phyloP scores from a whole-genome alignment of 345 rosid species.

The Orychophragmus violaceus region DNA sequence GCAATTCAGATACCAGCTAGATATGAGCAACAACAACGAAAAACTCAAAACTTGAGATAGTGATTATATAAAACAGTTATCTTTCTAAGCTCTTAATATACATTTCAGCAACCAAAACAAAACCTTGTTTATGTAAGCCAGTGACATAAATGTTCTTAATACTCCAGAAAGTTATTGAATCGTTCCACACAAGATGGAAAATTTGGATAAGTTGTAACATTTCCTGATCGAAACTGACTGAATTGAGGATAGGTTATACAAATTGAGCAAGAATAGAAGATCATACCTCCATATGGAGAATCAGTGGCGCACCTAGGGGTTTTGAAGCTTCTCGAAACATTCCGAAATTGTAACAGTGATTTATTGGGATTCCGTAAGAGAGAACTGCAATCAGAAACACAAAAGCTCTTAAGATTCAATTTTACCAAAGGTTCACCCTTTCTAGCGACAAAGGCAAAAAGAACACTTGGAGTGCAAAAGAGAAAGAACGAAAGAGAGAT shows the following conservation, averaged over 20 bases:
- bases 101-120: background rate
- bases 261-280: background rate
- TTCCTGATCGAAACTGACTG: no score
- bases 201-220: no score
- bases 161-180: no score
- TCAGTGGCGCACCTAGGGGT: conserved; percentile 45
- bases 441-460: conserved; percentile 13
- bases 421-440: no score
- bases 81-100: no score
- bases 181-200: no score
- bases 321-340: conserved; percentile 32
- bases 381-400: conserved; percentile 16
- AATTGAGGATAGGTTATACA: no score
- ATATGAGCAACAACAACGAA: background rate
- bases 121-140: conserved; percentile 63
- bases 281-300: conserved; percentile 67
- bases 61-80: no score
- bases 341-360: conserved; percentile 16
- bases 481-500: no score
- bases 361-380: conserved; percentile 16
- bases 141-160: no score
- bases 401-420: background rate
- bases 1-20: no score
- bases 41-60: background rate
- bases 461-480: conserved; percentile 17